Evolutionary conservation across 352 stramenopile genomes (phyloP), one percentile per base, ranked within the genome.

Genomic region (Phytophthora hybrid): DNA sequence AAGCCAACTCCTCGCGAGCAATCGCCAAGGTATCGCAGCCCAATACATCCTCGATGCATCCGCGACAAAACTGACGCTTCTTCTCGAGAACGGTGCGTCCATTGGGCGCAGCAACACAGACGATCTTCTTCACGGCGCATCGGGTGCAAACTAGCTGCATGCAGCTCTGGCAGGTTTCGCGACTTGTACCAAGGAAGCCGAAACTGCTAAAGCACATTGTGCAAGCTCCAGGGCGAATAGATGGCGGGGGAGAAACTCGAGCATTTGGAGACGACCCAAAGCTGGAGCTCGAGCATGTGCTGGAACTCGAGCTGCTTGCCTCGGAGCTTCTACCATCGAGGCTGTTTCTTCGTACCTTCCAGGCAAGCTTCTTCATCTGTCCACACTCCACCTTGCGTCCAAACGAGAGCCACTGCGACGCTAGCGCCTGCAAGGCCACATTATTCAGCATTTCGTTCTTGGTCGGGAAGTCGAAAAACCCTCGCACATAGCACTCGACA

Each of bases 281-380:
- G 51, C 59, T 69, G 55, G 66, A 63, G 51, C 59, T 69, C 51
- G 66, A 68, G 6, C 58, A 68, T 10, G 58, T 73, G 16, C 70
- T 71, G 19, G 54, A 5, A 19, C 9, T 65, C 29, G 54, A 5
- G 19, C 9, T 59, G 23, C 63, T 71, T 0, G 23, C 9, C 5
- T 69, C 66, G 4, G 59, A 69, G 41, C 51, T 62, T 23, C 34
- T 60, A 52, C 37, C n/a, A 26, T 73, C 59, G 3, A 73, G 23
- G 6, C 66, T 54, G 57, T 63, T 74, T 46, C 56, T 76, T n/a
- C 57, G 78, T 57, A 69, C 60, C 29, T 55, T 71, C 80, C 69
- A 84, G n/a, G 69, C 68, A 8, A 88, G 67, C 44, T 85, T 88
- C 59, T 85, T 85, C 78, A 83, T 83, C 9, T 66, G 63, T 1